A percentile compares a stretch with the other conserved stretches of the same genome.
phyloP scores from a whole-genome alignment of 495 filamentous ascomycete species.

The Talaromyces nanjingensis region DNA sequence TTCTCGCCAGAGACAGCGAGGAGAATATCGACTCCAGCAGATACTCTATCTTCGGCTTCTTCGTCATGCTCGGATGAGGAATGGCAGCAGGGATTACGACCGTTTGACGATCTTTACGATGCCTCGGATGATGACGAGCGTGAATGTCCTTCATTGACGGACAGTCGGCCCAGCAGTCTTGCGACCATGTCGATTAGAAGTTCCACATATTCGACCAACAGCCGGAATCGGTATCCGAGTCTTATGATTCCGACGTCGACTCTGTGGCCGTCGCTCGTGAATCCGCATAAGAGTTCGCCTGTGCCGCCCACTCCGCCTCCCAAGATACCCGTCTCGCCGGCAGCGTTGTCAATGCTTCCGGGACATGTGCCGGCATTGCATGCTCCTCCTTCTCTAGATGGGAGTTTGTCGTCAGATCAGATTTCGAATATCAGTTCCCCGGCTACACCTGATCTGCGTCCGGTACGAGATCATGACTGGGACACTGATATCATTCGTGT shows the following conservation, averaged over 20 bases:
- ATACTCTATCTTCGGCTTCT: slow-evolving; percentile 25
- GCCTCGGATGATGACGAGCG: slow-evolving; percentile 66
- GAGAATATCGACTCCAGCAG: slow-evolving; percentile 16
- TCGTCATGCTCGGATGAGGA: slow-evolving; percentile 40
- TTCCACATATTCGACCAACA: slow-evolving; percentile 33
- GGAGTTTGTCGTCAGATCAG: slow-evolving; percentile 79
- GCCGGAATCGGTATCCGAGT: slow-evolving; percentile 51
- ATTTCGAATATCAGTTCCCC: slow-evolving; percentile 71
- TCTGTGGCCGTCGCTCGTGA: slow-evolving; percentile 49
- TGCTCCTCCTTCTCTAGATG: slow-evolving; percentile 81
- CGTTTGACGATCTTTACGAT: slow-evolving; percentile 82
- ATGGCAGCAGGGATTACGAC: slow-evolving; percentile 40
- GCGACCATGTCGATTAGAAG: slow-evolving; percentile 31
- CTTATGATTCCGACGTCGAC: slow-evolving; percentile 66
- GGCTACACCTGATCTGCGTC: slow-evolving; percentile 66
- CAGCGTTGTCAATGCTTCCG: slow-evolving; percentile 58
- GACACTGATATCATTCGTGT: slow-evolving; percentile 25
- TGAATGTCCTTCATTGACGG: slow-evolving; percentile 35
- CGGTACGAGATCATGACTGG: slow-evolving; percentile 43
- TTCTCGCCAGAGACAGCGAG: slow-evolving; percentile 4
- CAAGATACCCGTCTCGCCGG: slow-evolving; percentile 71
- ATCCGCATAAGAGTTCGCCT: slow-evolving; percentile 52
- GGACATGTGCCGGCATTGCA: slow-evolving; percentile 64
- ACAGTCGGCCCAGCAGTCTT: slow-evolving; percentile 31
- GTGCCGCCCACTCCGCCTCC: slow-evolving; percentile 69